These are phyloP conservation scores for Naganishia albida DNA, from an alignment of 1,284 basidiomycete species.

Conservation along the genomic window DNA sequence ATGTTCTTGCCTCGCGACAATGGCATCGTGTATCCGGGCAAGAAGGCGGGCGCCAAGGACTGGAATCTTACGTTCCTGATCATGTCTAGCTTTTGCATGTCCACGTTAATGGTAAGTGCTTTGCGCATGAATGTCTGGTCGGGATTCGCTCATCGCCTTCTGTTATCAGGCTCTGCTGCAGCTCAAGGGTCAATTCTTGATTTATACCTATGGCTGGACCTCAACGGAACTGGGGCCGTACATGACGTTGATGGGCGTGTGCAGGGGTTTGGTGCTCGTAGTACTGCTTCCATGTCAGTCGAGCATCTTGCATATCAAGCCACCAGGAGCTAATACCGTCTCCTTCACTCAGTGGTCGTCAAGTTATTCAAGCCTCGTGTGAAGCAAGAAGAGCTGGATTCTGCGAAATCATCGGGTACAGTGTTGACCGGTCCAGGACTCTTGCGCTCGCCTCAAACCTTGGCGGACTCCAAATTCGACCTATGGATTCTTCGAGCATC, in stretches of 20 bases:
- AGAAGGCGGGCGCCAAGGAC: slow-evolving; percentile 56
- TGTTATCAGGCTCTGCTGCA: slow-evolving; percentile 61
- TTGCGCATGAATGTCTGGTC: not conserved
- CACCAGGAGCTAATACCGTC: not conserved
- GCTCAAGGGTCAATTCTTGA: slow-evolving; percentile 71
- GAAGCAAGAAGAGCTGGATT: slow-evolving; percentile 24
- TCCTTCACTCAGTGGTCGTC: slow-evolving; percentile 41
- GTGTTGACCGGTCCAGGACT: slow-evolving; percentile 23
- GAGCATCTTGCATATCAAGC: not conserved
- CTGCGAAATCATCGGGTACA: not conserved
- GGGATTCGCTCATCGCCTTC: not conserved
- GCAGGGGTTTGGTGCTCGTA: slow-evolving; percentile 65
- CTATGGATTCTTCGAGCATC: slow-evolving; percentile 47
- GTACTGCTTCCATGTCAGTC: slow-evolving; percentile 62
- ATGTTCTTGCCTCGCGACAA: slow-evolving; percentile 63
- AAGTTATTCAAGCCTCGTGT: slow-evolving; percentile 49
- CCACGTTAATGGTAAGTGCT: slow-evolving; percentile 62
- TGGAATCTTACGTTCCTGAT: slow-evolving; percentile 70
- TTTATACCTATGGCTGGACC: slow-evolving; percentile 69
- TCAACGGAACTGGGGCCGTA: slow-evolving; percentile 75
- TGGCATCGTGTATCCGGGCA: slow-evolving; percentile 48
- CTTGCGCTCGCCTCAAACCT: slow-evolving; percentile 28
- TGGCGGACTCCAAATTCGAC: slow-evolving; percentile 44
- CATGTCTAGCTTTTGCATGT: slow-evolving; percentile 60
- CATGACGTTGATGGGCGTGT: slow-evolving; percentile 64